Evolutionary conservation across 2,329 filamentous ascomycete species (phyloP), one percentile per base, ranked within the genome.

Genomic region (Ramularia endophylla): DNA sequence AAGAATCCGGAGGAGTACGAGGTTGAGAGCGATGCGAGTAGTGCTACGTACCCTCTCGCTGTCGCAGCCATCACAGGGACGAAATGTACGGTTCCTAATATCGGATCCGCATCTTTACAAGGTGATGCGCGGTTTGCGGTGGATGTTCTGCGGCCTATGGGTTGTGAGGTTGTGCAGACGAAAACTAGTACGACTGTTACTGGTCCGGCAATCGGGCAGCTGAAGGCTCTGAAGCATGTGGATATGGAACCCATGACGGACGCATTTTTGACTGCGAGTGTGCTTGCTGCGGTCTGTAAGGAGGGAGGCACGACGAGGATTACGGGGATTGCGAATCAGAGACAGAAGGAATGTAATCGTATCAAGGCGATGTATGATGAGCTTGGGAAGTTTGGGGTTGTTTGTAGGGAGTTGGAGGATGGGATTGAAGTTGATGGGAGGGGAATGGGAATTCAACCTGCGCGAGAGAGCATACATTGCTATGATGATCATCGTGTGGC

Each of bases 231-330:
- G 9, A 69, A 80, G 13, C 83, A 90, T 44, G 81, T 98, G 19
- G 89, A 98, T 58, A 98, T 98, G 92, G 92, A 97, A 64, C 85
- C 90, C 1, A 98, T 98, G 92, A 98, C 92, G 0, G 92, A 98
- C 65, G 92, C 92, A 36, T 98, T 98, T 72, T 74, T 98, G 38
- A 95, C 89, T 4, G 92, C 92, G 13, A 94, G 88, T 2, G 88
- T 95, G 4, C 75, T 98, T 34, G 92, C 88, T 18, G 92, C 92
- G 27, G 87, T 95, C 31, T 88, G 90, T 8, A 69, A 68, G 38
- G 62, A 65, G 7, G 74, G 72, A 27, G 69, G 69, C 33, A 83
- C 79, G 2, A 98, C 92, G 0, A 80, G 79, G 41, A 97, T 98
- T 52, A 84, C 82, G 12, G 92, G 92, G 36, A 98, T 98, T 54